phyloP scores from a whole-genome alignment of 2,329 filamentous ascomycete genomes.

The Pseudohalonectria lignicola region DNA sequence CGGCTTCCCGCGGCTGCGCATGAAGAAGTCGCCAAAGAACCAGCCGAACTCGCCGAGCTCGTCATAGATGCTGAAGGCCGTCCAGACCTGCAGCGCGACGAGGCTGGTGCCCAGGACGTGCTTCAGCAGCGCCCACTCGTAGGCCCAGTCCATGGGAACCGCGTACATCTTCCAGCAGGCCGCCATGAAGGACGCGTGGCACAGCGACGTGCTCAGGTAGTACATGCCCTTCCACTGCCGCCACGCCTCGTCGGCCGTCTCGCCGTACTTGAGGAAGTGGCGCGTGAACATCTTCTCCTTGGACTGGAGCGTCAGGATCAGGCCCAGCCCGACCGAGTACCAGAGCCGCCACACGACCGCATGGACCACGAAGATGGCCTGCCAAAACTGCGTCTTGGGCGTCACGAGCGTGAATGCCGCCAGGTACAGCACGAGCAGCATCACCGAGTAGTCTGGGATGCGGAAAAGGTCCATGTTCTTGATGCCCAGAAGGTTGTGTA shows the following conservation, averaged over 20 bases:
- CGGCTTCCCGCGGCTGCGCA: slow-evolving; percentile 75
- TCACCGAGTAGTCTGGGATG: slow-evolving; percentile 69
- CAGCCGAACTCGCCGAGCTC: slow-evolving; percentile 95
- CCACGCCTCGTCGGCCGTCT: slow-evolving; percentile 86
- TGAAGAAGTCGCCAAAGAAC: slow-evolving; percentile 99
- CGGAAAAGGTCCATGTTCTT: slow-evolving; percentile 82
- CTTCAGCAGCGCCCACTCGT: slow-evolving; percentile 74
- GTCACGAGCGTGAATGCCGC: slow-evolving; percentile 63
- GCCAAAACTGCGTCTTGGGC: slow-evolving; percentile 64
- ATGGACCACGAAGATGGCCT: slow-evolving; percentile 70
- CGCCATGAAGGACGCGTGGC: slow-evolving; percentile 78
- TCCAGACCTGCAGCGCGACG: slow-evolving; percentile 85
- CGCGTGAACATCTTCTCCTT: slow-evolving; percentile 89
- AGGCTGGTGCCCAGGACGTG: slow-evolving; percentile 76
- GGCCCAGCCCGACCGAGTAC: slow-evolving; percentile 82
- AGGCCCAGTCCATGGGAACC: slow-evolving; percentile 74
- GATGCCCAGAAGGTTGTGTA: slow-evolving; percentile 76
- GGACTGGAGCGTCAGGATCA: slow-evolving; percentile 77
- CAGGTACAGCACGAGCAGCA: slow-evolving; percentile 68
- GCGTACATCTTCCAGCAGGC: slow-evolving; percentile 96
- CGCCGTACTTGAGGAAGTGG: slow-evolving; percentile 95
- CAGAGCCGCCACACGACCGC: slow-evolving; percentile 79
- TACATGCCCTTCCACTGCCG: slow-evolving; percentile 96
- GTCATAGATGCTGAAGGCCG: slow-evolving; percentile 84
- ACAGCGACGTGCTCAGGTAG: slow-evolving; percentile 84